phyloP scores from a whole-genome alignment of 2,329 filamentous ascomycete genomes.

The Ambrosiella xylebori region DNA sequence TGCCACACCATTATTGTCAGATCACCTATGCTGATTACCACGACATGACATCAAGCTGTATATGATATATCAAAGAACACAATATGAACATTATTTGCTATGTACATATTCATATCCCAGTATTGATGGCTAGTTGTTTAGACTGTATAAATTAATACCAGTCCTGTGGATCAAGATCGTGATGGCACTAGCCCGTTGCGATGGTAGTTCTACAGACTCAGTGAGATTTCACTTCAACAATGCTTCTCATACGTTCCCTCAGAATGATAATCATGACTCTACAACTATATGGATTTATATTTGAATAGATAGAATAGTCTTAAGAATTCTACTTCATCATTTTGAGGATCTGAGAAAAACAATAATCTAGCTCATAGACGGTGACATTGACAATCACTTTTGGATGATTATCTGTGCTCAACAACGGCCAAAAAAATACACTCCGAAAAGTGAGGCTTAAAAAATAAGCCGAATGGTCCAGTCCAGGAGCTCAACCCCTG shows the following conservation, averaged over 20 bases:
- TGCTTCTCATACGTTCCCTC: not conserved
- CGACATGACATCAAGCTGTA: not conserved
- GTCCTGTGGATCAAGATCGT: too few relatives aligned
- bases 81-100: too few relatives aligned
- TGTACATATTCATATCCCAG: too few relatives aligned
- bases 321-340: not conserved
- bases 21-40: not conserved
- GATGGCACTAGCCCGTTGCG: not conserved
- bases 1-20: slow-evolving; percentile 1
- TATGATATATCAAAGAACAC: not conserved
- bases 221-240: not conserved
- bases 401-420: not conserved
- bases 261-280: not conserved
- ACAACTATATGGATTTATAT: too few relatives aligned
- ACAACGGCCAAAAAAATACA: not conserved
- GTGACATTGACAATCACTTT: not conserved
- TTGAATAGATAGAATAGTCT: not conserved
- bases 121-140: too few relatives aligned
- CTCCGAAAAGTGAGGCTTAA: not conserved
- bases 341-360: not conserved
- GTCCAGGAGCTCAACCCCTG: not conserved
- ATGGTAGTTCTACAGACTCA: not conserved
- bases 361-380: not conserved
- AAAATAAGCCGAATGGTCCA: not conserved
- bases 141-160: too few relatives aligned